phyloP scores from a whole-genome alignment of 805 yeast species.

The Debaryomyces hansenii region DNA sequence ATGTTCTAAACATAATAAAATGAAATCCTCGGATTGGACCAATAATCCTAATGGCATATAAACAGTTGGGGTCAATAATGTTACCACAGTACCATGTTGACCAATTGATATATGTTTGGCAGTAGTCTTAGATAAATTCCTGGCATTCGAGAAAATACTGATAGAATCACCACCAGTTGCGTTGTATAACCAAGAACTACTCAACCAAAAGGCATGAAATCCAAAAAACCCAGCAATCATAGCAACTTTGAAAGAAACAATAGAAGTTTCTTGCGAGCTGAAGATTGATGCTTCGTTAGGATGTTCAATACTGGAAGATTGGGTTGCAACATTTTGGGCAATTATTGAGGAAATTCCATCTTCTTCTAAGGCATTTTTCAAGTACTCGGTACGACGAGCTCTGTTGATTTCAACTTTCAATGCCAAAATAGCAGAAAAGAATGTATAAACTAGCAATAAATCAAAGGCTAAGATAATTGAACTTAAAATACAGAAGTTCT shows the following conservation, averaged over 20 bases:
- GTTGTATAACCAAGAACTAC: constrained; percentile 65
- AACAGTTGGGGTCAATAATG: constrained; percentile 55
- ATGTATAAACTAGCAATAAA: constrained; percentile 70
- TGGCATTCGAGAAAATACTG: constrained; percentile 13
- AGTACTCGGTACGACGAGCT: constrained; percentile 76
- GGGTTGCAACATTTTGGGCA: constrained; percentile 67
- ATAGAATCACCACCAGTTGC: constrained; percentile 8
- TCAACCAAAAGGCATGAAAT: constrained; percentile 66
- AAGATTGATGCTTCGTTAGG: constrained; percentile 27
- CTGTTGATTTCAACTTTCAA: constrained; percentile 85
- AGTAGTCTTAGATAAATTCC: constrained; percentile 38
- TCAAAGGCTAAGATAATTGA: constrained; percentile 72
- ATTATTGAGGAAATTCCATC: constrained; percentile 80
- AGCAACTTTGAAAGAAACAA: constrained; percentile 59
- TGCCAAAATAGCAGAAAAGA: constrained; percentile 79
- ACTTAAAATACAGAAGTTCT: constrained; percentile 76
- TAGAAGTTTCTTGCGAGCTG: constrained; percentile 23
- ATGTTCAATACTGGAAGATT: constrained; percentile 35
- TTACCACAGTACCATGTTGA: constrained; percentile 52
- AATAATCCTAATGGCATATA: constrained; percentile 58
- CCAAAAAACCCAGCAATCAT: constrained; percentile 59
- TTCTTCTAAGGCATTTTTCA: constrained; percentile 82
- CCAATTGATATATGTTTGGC: constrained; percentile 48
- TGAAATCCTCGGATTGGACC: constrained; percentile 61
- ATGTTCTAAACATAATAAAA: constrained; percentile 50